Evolutionary conservation across 345 rosid species (phyloP).

Genomic region (Trapa bicornis): DNA sequence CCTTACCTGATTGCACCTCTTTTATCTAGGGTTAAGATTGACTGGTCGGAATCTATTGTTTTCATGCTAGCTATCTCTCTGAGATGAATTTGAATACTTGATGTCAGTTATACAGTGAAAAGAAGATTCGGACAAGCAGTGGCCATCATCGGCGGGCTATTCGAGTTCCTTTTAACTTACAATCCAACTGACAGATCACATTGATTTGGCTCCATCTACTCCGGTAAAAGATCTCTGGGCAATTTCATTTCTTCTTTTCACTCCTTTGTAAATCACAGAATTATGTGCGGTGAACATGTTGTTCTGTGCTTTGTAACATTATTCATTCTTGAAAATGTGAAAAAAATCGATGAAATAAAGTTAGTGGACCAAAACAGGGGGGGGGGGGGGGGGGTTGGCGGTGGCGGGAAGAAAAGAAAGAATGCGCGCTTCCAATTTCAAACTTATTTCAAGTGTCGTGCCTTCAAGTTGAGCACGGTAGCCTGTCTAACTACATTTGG

Average conservation of each 20-base stretch:
- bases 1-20: background rate
- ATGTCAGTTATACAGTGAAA: background rate
- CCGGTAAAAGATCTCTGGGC: background rate
- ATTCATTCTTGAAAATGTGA: slow-evolving; percentile 39
- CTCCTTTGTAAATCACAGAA: slow-evolving; percentile 28
- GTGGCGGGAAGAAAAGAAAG: too few species aligned
- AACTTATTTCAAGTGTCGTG: too few species aligned
- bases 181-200: slow-evolving; percentile 2
- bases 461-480: too few species aligned
- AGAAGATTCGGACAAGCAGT: background rate
- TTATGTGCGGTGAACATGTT: slow-evolving; percentile 27
- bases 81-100: background rate
- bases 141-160: background rate
- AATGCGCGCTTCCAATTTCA: too few species aligned
- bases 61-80: background rate
- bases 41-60: too few species aligned
- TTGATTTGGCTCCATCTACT: background rate
- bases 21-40: background rate
- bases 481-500: too few species aligned
- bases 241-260: slow-evolving; percentile 20
- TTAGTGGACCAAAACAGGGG: too few species aligned
- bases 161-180: background rate
- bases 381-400: too few species aligned
- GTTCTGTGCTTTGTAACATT: slow-evolving; percentile 44
- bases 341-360: too few species aligned